Evolutionary conservation across 371 early-diverging fungal species (phyloP), one percentile per base, ranked within the genome.

Genomic region (Rhizomucor miehei): DNA sequence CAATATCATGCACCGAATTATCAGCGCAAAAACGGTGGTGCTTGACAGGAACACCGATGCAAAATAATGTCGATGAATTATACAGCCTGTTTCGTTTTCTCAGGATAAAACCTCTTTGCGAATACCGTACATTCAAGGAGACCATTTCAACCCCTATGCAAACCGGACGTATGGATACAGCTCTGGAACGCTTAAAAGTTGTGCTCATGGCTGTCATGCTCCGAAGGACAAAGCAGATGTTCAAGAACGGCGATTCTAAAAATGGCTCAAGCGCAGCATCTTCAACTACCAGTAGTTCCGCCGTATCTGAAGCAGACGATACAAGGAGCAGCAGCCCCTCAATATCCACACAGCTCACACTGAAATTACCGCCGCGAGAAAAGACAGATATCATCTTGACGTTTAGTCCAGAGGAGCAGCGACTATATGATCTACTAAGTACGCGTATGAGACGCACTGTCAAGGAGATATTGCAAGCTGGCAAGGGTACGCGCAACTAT

Each of bases 61-160:
- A 93, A 66, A 98, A 98, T 75, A 87, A 82, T 48, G 70, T 95
- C 17, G 89, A 88, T 25, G 98, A 98, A 63, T 65, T 95, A 14
- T 93, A 79, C 69, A 87, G 92, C 19, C 69, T 93, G 6, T 59
- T 97, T 1, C 80, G 86, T 25, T 97, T 95, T 59, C 76, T 97
- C 14, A 79, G 78, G 21, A 79, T 87, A 20, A 71, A 80, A 37
- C 90, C 91, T 1, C 73, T 85, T 38, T 67, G 68, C 44, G 75
- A 83, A 46, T 76, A 71, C 61, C 29, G 56, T 4, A 61, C 67
- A 11, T 88, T 88, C 71, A 71, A 71, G 36, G 70, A 76, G 43
- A 79, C 77, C 35, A 82, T 89, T 37, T 76, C 81, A 2, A 43
- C 60, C 9, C 81, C 81, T 6, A 75, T 81, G 46, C 74, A 75